Evolutionary conservation across 306 rosid species (phyloP).

Genomic region (Pachyrhizus erosus): DNA sequence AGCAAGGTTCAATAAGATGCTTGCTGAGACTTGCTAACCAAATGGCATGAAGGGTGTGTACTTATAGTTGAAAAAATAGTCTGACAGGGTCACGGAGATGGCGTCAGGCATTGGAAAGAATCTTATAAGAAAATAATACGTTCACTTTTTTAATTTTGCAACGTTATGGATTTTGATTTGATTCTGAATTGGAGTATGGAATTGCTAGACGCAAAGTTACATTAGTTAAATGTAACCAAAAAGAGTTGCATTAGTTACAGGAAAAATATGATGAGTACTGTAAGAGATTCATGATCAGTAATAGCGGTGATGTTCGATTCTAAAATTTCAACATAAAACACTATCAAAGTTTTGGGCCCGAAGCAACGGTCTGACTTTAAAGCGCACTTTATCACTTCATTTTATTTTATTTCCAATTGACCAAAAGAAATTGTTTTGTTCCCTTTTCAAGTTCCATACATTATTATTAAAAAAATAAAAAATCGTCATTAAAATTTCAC

Average conservation of each 20-base stretch:
- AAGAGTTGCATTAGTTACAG: not conserved
- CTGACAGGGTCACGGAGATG: not conserved
- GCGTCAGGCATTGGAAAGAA: not conserved
- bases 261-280: not conserved
- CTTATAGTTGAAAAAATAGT: slow-evolving; percentile 34
- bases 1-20: not conserved
- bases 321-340: not conserved
- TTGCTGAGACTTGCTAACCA: slow-evolving; percentile 3
- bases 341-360: not conserved
- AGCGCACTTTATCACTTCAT: not conserved
- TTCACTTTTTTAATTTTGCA: not conserved
- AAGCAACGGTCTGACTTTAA: not conserved
- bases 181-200: not conserved
- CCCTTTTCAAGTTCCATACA: not conserved
- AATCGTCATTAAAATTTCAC: no score
- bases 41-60: slow-evolving; percentile 3
- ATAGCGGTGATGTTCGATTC: not conserved
- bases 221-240: not conserved
- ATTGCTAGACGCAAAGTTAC: not conserved
- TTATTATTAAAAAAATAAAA: no score
- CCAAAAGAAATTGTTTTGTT: not conserved
- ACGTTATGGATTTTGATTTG: not conserved
- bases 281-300: not conserved
- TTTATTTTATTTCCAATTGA: no score
- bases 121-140: not conserved